phyloP scores from a whole-genome alignment of 495 filamentous ascomycete genomes.

The Aspergillus sparsus region DNA sequence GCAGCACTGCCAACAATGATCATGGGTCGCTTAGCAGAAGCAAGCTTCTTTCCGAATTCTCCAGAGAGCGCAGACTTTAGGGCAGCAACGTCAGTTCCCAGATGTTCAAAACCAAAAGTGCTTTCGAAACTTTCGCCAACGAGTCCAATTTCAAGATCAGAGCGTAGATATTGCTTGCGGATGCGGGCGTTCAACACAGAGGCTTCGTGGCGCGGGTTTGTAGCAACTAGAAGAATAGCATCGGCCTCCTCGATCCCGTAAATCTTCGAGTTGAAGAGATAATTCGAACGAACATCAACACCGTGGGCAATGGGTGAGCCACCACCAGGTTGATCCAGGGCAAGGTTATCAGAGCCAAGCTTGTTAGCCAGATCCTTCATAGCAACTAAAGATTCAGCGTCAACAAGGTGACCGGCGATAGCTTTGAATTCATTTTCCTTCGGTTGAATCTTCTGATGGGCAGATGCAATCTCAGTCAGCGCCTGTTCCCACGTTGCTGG shows the following conservation, averaged over 20 bases:
- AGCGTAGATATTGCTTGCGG: conserved; percentile 94
- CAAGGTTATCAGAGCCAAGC: conserved; percentile 92
- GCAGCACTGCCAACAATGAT: conserved; percentile 91
- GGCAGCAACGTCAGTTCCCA: conserved; percentile 73
- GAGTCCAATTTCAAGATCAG: conserved; percentile 88
- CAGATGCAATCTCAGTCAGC: conserved; percentile 77
- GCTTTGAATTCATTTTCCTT: conserved; percentile 94
- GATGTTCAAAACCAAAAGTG: conserved; percentile 89
- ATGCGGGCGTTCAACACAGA: conserved; percentile 94
- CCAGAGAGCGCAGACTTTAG: conserved; percentile 86
- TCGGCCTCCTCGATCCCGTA: conserved; percentile 92
- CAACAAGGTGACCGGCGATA: conserved; percentile 85
- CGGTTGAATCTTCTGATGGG: conserved; percentile 71
- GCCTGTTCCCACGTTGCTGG: conserved; percentile 94
- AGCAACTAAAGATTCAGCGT: conserved; percentile 89
- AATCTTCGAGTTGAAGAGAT: conserved; percentile 94
- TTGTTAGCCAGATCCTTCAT: conserved; percentile 97
- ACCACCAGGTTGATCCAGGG: conserved; percentile 85
- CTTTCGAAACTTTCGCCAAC: conserved; percentile 89
- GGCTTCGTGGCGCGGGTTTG: conserved; percentile 92
- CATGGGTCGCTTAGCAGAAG: conserved; percentile 87
- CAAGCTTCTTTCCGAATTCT: conserved; percentile 85
- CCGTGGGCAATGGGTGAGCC: conserved; percentile 85
- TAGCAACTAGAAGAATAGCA: conserved; percentile 86
- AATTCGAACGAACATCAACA: conserved; percentile 91